phyloP scores from a whole-genome alignment of 106 monocot species.

The Allium cepa region DNA sequence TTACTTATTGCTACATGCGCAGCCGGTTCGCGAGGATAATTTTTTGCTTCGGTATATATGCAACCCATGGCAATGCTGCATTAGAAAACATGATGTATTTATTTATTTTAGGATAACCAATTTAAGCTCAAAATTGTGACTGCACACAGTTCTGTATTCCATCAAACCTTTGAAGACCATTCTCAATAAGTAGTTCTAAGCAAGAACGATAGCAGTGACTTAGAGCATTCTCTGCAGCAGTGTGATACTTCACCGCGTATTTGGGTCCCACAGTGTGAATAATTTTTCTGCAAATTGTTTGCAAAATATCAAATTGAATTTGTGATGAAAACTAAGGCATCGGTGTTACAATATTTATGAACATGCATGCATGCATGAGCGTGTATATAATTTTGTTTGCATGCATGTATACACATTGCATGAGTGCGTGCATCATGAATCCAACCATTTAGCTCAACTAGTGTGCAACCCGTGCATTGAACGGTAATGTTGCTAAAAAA shows the following conservation, averaged over 20 bases:
- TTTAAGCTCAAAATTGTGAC: too few species aligned
- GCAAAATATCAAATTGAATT: not conserved
- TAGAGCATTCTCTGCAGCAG: slow-evolving; percentile 97
- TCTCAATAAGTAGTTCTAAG: slow-evolving; percentile 92
- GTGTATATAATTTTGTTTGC: too few species aligned
- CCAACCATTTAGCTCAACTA: too few species aligned
- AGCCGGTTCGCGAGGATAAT: slow-evolving; percentile 97
- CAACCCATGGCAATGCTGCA: slow-evolving; percentile 96
- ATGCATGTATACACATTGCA: too few species aligned
- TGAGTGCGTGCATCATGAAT: too few species aligned
- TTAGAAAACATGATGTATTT: not conserved
- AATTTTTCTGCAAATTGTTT: slow-evolving; percentile 52
- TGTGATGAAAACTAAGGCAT: not conserved
- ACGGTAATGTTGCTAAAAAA: too few species aligned
- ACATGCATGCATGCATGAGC: too few species aligned
- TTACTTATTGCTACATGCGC: slow-evolving; percentile 99
- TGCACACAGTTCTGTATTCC: not conserved
- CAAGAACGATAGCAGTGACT: slow-evolving; percentile 98
- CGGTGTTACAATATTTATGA: not conserved
- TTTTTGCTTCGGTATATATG: slow-evolving; percentile 90
- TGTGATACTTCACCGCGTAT: slow-evolving; percentile 98
- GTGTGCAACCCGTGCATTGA: too few species aligned
- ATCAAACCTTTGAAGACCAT: slow-evolving; percentile 82
- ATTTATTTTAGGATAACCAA: too few species aligned
- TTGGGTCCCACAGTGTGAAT: slow-evolving; percentile 99